Evolutionary conservation across 257 asterid genomes (phyloP).

Genomic region (Craterostigma plantagineum): DNA sequence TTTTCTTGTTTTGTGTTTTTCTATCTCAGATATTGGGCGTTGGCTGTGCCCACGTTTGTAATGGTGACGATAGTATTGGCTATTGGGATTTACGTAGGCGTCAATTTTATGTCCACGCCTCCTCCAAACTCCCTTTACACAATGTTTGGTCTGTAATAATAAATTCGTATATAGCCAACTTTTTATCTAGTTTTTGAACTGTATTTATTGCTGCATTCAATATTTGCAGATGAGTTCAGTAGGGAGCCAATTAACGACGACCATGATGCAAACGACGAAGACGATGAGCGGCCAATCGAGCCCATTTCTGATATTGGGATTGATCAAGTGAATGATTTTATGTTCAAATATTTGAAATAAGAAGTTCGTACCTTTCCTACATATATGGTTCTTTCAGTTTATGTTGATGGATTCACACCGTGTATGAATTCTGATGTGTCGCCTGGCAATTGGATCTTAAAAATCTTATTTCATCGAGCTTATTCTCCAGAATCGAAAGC

Average conservation of each 20-base stretch:
- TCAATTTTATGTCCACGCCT: constrained; percentile 74
- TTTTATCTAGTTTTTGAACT: constrained; percentile 2
- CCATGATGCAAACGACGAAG: constrained; percentile 19
- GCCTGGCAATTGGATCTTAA: no score
- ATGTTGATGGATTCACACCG: no score
- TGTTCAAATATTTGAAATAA: constrained; percentile 29
- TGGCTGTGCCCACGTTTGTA: constrained; percentile 62
- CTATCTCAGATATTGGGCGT: constrained; percentile 78
- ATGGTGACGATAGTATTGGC: constrained; percentile 46
- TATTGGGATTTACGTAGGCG: constrained; percentile 45
- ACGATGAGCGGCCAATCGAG: constrained; percentile 76
- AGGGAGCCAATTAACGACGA: constrained; percentile 31
- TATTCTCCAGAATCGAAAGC: no score
- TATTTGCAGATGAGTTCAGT: constrained; percentile 61
- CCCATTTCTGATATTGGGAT: constrained; percentile 69
- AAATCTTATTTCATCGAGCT: no score
- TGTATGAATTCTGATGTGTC: no score
- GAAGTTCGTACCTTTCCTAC: no score
- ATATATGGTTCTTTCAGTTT: no score
- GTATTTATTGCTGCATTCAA: constrained; percentile 6
- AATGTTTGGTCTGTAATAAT: constrained; percentile 46
- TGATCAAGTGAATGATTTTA: constrained; percentile 35
- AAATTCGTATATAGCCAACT: background rate
- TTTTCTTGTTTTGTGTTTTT: background rate
- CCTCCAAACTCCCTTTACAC: constrained; percentile 61